A percentile compares a stretch with the other conserved stretches of the same genome.
These are phyloP conservation scores for Phytophthora rubi DNA, from an alignment of 352 stramenopile species.

Conservation along the genomic window DNA sequence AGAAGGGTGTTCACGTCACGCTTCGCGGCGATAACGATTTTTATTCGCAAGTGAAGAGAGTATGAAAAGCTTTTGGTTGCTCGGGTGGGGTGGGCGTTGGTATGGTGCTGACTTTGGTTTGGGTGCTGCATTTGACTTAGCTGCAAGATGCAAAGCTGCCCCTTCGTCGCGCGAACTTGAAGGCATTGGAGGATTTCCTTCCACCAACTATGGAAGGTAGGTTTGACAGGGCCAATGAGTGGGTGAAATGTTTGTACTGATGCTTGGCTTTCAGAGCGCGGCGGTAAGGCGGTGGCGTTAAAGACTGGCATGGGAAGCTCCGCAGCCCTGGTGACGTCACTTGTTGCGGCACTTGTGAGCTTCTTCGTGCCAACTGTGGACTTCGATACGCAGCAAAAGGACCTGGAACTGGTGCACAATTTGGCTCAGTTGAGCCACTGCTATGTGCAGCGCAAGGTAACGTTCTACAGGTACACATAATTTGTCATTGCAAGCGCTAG, in stretches of 20 bases:
- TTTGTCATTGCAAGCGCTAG: neutral
- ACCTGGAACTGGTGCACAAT: slow-evolving; percentile 90
- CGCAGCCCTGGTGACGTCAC: slow-evolving; percentile 94
- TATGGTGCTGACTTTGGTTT: slow-evolving; percentile 6
- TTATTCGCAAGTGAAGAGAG: slow-evolving; percentile 92
- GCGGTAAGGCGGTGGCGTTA: slow-evolving; percentile 64
- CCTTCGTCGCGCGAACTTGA: slow-evolving; percentile 70
- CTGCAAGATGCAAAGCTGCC: slow-evolving; percentile 67
- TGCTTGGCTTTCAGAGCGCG: slow-evolving; percentile 31
- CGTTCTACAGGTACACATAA: neutral
- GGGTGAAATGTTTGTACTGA: slow-evolving; percentile 4
- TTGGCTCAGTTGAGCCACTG: slow-evolving; percentile 96
- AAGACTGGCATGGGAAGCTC: slow-evolving; percentile 98
- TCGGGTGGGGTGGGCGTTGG: slow-evolving; percentile 11
- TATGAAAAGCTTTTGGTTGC: slow-evolving; percentile 14
- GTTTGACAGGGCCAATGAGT: neutral
- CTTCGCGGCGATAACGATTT: slow-evolving; percentile 97
- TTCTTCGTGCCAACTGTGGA: slow-evolving; percentile 76
- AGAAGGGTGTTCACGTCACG: slow-evolving; percentile 63
- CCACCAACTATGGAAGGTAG: slow-evolving; percentile 70
- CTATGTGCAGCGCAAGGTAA: slow-evolving; percentile 95
- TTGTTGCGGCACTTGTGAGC: slow-evolving; percentile 90
- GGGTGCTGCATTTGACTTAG: slow-evolving; percentile 37
- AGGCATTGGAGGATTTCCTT: slow-evolving; percentile 84
- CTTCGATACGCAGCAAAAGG: slow-evolving; percentile 26